Percentiles rank a stretch among this genome's conserved stretches.
Conservation (phyloP, 2,329 filamentous ascomycete genomes). For the Aspergillus sp. region DNA sequence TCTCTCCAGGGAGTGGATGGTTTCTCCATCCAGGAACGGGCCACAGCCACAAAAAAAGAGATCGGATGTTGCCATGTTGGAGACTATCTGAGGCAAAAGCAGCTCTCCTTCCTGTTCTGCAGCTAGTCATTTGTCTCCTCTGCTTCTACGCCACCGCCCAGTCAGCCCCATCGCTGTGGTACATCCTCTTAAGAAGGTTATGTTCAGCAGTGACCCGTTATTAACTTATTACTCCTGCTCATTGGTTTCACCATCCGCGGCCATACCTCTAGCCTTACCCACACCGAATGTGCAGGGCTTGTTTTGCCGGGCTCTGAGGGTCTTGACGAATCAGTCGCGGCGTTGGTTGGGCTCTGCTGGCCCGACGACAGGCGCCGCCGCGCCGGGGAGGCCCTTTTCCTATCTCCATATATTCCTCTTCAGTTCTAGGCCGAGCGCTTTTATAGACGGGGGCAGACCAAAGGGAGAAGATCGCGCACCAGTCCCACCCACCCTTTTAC, state of each 20-base stretch:
- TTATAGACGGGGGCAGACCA: slow-evolving; percentile 3
- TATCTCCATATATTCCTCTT: slow-evolving; percentile 13
- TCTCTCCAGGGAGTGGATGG: slow-evolving; percentile 7
- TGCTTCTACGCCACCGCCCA: not conserved
- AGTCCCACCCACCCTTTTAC: slow-evolving; percentile 1
- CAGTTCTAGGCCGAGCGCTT: slow-evolving; percentile 3
- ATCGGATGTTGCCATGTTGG: no score
- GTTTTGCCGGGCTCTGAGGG: slow-evolving; percentile 9
- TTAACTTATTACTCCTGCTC: not conserved
- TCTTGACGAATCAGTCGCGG: not conserved
- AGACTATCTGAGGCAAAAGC: no score
- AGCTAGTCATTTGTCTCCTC: no score
- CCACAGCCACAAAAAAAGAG: slow-evolving; percentile 4
- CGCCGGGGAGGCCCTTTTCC: slow-evolving; percentile 5
- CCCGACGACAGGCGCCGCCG: not conserved
- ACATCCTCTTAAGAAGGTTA: slow-evolving; percentile 10
- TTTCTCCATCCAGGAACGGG: slow-evolving; percentile 9
- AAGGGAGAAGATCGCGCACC: not conserved
- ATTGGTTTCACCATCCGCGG: slow-evolving; percentile 14
- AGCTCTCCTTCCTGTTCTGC: no score
- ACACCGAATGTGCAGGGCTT: slow-evolving; percentile 13
- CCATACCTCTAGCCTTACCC: slow-evolving; percentile 13
- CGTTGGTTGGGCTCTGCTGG: slow-evolving; percentile 6
- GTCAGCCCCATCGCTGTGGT: slow-evolving; percentile 1
- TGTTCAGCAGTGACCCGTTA: slow-evolving; percentile 6